These are phyloP conservation scores for Radiomyces spectabilis DNA, from an alignment of 192 early-diverging fungal species.

Conservation along the genomic window DNA sequence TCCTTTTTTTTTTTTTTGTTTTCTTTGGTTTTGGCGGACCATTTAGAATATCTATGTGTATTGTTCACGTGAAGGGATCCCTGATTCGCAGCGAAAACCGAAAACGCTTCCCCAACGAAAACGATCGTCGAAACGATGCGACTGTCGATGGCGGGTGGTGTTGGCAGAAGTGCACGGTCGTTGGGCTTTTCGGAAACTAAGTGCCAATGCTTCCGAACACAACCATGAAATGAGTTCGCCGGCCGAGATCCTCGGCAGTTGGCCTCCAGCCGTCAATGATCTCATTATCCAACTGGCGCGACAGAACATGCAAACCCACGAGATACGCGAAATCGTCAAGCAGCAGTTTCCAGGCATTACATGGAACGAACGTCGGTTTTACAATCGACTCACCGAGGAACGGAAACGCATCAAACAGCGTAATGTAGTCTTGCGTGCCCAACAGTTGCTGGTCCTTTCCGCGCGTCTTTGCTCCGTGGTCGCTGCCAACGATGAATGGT, in stretches of 20 bases:
- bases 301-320: conserved; percentile 37
- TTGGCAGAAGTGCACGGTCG: conserved; percentile 37
- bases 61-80: conserved; percentile 51
- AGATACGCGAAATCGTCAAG: conserved; percentile 38
- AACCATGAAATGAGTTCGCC: conserved; percentile 47
- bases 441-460: conserved; percentile 32
- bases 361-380: conserved; percentile 54
- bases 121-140: conserved; percentile 46
- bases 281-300: conserved; percentile 42
- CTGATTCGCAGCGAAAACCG: conserved; percentile 43
- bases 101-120: conserved; percentile 44
- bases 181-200: conserved; percentile 54
- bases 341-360: conserved; percentile 42
- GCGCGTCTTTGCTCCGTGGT: conserved; percentile 36
- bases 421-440: conserved; percentile 35
- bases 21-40: background rate
- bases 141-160: conserved; percentile 53
- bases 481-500: conserved; percentile 27
- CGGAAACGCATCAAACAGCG: conserved; percentile 35
- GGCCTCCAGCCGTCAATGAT: conserved; percentile 43
- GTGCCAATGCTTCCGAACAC: conserved; percentile 43
- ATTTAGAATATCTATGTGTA: conserved; percentile 51
- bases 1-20: conserved; percentile 1
- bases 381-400: conserved; percentile 45
- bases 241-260: conserved; percentile 42